Evolutionary conservation across 352 stramenopile genomes (phyloP).

Genomic region (Phytophthora agathidicida): DNA sequence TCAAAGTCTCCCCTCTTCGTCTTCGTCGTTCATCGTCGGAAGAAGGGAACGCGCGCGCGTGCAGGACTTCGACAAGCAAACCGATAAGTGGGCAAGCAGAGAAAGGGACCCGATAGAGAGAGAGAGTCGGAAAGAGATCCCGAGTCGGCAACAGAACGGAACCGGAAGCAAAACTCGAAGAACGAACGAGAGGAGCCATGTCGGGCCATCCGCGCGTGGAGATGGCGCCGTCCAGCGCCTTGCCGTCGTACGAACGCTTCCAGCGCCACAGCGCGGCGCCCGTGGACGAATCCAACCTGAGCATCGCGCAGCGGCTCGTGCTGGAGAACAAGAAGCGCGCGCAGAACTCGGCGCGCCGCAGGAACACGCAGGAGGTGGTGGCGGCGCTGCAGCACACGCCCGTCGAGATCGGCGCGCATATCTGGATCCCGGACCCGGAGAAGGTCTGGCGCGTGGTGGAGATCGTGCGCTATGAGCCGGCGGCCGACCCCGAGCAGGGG

Average conservation of each 20-base stretch:
- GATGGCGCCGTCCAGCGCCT: slow-evolving; percentile 63
- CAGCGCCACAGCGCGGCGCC: slow-evolving; percentile 58
- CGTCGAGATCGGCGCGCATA: slow-evolving; percentile 79
- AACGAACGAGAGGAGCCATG: slow-evolving; percentile 25
- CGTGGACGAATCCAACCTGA: slow-evolving; percentile 68
- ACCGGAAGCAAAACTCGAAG: too few relatives aligned
- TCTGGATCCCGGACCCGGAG: slow-evolving; percentile 88
- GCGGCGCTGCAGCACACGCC: slow-evolving; percentile 68
- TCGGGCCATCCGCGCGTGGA: slow-evolving; percentile 59
- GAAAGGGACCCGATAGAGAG: not conserved
- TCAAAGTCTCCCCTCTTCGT: slow-evolving; percentile 24
- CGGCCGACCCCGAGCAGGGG: slow-evolving; percentile 60
- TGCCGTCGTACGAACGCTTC: slow-evolving; percentile 86
- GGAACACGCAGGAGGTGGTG: slow-evolving; percentile 77
- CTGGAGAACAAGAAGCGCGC: slow-evolving; percentile 85
- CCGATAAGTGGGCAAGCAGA: too few relatives aligned
- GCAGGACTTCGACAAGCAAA: not conserved
- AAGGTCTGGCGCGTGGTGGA: slow-evolving; percentile 86
- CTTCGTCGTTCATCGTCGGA: slow-evolving; percentile 11
- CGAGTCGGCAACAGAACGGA: slow-evolving; percentile 27
- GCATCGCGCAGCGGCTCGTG: slow-evolving; percentile 83
- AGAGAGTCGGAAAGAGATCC: slow-evolving; percentile 12
- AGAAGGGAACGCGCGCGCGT: slow-evolving; percentile 1
- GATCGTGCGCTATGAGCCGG: slow-evolving; percentile 60
- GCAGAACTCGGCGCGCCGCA: slow-evolving; percentile 62